Evolutionary conservation across 2,329 filamentous ascomycete genomes (phyloP).

Genomic region (Penicillium verrucosum): DNA sequence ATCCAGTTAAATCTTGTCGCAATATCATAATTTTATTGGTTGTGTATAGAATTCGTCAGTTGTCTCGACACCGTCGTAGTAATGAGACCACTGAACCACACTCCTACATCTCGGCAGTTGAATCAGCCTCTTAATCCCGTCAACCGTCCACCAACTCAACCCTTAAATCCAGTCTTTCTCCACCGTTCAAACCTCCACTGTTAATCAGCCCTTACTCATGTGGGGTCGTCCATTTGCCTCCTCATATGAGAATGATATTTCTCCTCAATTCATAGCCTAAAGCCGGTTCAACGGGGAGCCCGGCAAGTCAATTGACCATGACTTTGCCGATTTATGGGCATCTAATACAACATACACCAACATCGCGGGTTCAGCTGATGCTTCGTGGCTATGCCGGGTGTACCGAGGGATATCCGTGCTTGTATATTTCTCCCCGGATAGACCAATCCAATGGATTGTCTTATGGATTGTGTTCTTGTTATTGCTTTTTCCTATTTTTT

Average conservation of each 20-base stretch:
- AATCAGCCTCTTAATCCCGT: not conserved
- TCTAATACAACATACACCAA: not conserved
- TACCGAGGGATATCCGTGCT: not conserved
- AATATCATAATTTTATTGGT: not conserved
- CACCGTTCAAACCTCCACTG: slow-evolving; percentile 14
- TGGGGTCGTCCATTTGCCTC: slow-evolving; percentile 19
- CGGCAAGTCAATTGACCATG: slow-evolving; percentile 24
- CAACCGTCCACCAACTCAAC: not conserved
- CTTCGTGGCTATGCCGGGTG: slow-evolving; percentile 4
- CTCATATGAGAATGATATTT: not conserved
- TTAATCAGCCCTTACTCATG: slow-evolving; percentile 36
- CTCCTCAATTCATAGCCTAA: not conserved
- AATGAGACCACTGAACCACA: too few species aligned
- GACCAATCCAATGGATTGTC: not conserved
- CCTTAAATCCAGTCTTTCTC: not conserved
- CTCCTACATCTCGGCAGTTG: slow-evolving; percentile 14
- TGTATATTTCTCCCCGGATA: not conserved
- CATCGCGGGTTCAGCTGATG: not conserved
- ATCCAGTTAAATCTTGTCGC: not conserved
- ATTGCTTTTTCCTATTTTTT: not conserved
- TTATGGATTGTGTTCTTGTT: not conserved
- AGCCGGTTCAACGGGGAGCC: slow-evolving; percentile 8
- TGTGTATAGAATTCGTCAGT: not conserved
- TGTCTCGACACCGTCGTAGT: not conserved
- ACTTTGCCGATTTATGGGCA: slow-evolving; percentile 25